Base-by-base conservation (phyloP, 2,329 filamentous ascomycete genomes). In the Didymella lethalis region DNA sequence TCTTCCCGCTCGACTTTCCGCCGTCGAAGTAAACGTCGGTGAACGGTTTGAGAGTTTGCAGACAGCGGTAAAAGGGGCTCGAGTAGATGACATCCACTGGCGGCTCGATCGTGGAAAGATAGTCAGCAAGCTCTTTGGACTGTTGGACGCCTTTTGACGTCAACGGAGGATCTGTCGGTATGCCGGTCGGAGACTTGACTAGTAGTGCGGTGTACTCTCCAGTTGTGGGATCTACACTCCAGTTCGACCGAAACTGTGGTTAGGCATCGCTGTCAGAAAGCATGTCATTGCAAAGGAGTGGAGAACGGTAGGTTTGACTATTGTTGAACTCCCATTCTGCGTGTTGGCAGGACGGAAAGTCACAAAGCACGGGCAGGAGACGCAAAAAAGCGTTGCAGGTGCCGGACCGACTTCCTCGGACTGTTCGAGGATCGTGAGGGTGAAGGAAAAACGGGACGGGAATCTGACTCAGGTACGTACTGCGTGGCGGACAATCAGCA, bases 121-220 rank as follows among this genome's bases (percentile, higher is more conserved):
- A 85, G 7, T 77, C 80, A 62, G 77, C 93, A 46, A 98, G 84
- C 78, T 98, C 88, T 61, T 86, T 83, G 23, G 93, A 88, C 81
- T 99, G 95, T 50, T 87, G 84, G 40, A 96, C 90, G 57, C 95
- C 95, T 73, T 98, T 89, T 23, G 91, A 88, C 7, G 93, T 93
- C 68, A 99, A 85, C 10, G 92, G 89, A 45, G 93, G 93, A 74
- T 99, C 95, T 26, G 90, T 90, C 4, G 93, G 85, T 64, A 97
- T 93, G 52, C 91, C 91, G 6, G 95, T 98, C 0, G 95, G 94
- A 36, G 91, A 92, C 41, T 84, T 64, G 48, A 62, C 87, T 58
- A 83, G 83, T 31, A 83, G 83, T 25, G 90, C 82, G 53, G 84
- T 85, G 81, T 98, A 98, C 67, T 84, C 84, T 52, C 95, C 94